phyloP scores from a whole-genome alignment of 257 asterid genomes.

The Dorcoceras hygrometricum region DNA sequence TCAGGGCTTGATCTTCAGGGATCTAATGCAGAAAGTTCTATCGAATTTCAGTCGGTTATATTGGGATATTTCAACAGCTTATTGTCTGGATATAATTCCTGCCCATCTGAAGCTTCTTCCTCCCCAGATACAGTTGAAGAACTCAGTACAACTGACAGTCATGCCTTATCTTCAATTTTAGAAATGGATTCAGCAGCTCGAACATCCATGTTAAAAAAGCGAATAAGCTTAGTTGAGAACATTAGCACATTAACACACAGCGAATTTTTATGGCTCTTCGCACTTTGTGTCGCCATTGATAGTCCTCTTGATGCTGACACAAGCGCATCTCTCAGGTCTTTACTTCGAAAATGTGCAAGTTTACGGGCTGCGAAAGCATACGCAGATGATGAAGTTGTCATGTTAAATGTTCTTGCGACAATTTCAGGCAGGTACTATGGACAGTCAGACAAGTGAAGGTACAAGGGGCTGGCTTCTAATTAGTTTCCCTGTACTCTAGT shows the following conservation, averaged over 20 bases:
- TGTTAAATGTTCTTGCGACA: slow-evolving; percentile 66
- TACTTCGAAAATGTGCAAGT: slow-evolving; percentile 75
- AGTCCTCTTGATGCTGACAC: slow-evolving; percentile 72
- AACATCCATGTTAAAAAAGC: slow-evolving; percentile 57
- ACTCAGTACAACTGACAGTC: slow-evolving; percentile 31
- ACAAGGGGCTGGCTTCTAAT: background rate
- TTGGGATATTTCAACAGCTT: slow-evolving; percentile 30
- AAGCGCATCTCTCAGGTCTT: slow-evolving; percentile 73
- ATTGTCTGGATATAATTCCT: slow-evolving; percentile 29
- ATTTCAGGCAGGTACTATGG: slow-evolving; percentile 84
- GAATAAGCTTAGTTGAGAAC: slow-evolving; percentile 45
- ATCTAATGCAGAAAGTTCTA: slow-evolving; percentile 24
- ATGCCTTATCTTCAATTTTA: slow-evolving; percentile 55
- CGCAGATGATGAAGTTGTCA: slow-evolving; percentile 62
- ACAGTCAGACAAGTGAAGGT: slow-evolving; percentile 54
- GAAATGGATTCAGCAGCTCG: slow-evolving; percentile 72
- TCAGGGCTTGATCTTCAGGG: slow-evolving; percentile 39
- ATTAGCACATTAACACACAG: slow-evolving; percentile 36
- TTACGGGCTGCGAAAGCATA: slow-evolving; percentile 66
- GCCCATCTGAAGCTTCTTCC: slow-evolving; percentile 31
- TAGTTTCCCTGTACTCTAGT: too few species aligned
- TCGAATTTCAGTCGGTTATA: slow-evolving; percentile 23
- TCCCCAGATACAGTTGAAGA: slow-evolving; percentile 21
- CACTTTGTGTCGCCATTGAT: slow-evolving; percentile 75
- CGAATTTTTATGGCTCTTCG: slow-evolving; percentile 74